Evolutionary conservation across 768 basidiomycete genomes (phyloP).

Genomic region (Naganishia randhawae): DNA sequence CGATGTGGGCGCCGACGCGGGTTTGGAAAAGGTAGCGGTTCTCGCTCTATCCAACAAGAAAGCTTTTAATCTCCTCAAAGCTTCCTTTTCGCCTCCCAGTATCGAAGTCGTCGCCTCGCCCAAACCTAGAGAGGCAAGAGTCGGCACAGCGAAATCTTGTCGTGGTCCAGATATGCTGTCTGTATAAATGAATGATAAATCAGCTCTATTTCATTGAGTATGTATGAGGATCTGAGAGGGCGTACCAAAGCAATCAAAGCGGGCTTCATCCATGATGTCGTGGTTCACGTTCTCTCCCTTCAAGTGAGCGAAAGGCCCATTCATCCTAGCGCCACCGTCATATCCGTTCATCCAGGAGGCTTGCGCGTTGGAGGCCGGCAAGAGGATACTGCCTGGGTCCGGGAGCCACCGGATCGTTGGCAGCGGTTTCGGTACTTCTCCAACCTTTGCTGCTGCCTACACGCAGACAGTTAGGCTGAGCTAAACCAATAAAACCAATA

Average conservation of each 20-base stretch:
- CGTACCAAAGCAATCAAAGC: slow-evolving; percentile 42
- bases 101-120: slow-evolving; percentile 39
- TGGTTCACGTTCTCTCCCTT: slow-evolving; percentile 31
- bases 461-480: background rate
- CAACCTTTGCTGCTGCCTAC: slow-evolving; percentile 44
- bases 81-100: slow-evolving; percentile 47
- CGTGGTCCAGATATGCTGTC: slow-evolving; percentile 45
- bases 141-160: slow-evolving; percentile 48
- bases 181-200: slow-evolving; percentile 25
- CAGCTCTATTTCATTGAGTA: background rate
- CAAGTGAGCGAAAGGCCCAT: slow-evolving; percentile 28
- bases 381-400: slow-evolving; percentile 36
- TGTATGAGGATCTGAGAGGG: background rate
- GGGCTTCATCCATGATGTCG: slow-evolving; percentile 20
- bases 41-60: slow-evolving; percentile 38
- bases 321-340: slow-evolving; percentile 27
- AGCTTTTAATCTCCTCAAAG: slow-evolving; percentile 37
- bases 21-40: slow-evolving; percentile 52
- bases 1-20: slow-evolving; percentile 48
- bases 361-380: slow-evolving; percentile 18
- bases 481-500: background rate
- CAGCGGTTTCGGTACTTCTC: slow-evolving; percentile 35
- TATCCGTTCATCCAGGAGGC: slow-evolving; percentile 14
- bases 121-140: slow-evolving; percentile 48
- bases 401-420: slow-evolving; percentile 42